Evolutionary conservation across 2,329 filamentous ascomycete genomes (phyloP), one percentile per base, ranked within the genome.

Genomic region (Dothistroma pini): DNA sequence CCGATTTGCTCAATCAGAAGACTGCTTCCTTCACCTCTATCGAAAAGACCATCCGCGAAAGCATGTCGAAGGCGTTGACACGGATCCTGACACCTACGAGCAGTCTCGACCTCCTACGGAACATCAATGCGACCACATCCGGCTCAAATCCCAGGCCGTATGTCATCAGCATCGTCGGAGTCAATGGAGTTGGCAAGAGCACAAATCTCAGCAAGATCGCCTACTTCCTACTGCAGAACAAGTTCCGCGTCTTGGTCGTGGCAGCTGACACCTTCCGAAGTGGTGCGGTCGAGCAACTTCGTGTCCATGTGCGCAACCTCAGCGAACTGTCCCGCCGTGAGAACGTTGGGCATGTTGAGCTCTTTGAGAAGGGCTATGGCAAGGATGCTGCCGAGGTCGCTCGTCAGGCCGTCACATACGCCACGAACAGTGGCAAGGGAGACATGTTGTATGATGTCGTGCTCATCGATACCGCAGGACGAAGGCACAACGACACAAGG

Each of bases 161-260:
- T 74, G 93, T 97, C 71, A 96, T 99, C 74, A 97, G 92, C 60
- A 96, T 99, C 63, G 95, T 99, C 49, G 95, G 95, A 64, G 95
- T 99, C 74, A 99, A 99, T 75, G 95, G 95, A 57, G 95, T 99
- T 41, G 95, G 95, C 72, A 99, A 99, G 79, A 97, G 93, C 16
- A 99, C 95, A 56, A 97, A 97, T 74, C 83, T 99, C 41, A 93
- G 91, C 76, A 99, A 99, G 77, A 96, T 99, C 68, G 96, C 93
- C 76, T 99, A 95, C 79, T 99, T 99, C 80, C 82, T 99, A 41
- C 82, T 99, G 34, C 93, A 99, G 77, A 99, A 99, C 81, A 93
- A 96, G 75, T 96, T 96, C 81, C 90, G 90, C 72, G 92, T 99
- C 16, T 84, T 99, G 60, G 91, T 99, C 67, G 93, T 91, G 14